Evolutionary conservation across 345 rosid genomes (phyloP), one percentile per base, ranked within the genome.

Genomic region (Linum usitatissimum): DNA sequence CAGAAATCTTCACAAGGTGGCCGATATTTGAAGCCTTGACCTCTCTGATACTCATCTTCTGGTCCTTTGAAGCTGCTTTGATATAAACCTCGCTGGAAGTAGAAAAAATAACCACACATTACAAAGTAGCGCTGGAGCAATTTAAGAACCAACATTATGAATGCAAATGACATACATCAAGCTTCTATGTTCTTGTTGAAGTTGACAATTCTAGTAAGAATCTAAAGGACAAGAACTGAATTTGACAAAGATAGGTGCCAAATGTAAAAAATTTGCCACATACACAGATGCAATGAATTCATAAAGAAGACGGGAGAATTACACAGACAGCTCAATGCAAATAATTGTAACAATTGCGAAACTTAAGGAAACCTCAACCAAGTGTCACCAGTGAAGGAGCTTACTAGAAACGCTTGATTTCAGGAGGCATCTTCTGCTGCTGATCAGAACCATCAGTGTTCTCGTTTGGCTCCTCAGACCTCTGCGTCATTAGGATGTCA

Each of bases 21-120:
- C 97, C 99, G 70, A 93, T 90, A 63, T 82, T 71, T 42, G 97
- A 87, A 67, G 99, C 94, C 77, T 78, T 93, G 72, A 93, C 97
- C 75, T 87, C 97, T 83, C 99, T 90, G 59, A 93, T 84, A 40
- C 90, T 83, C 72, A 75, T 86, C 48, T 94, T 79, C 30, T 80
- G 67, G 69, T 84, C 96, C 76, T 90, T 93, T 7, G 97, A 83
- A 69, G 88, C 68, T 67, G 97, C 95, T 72, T 73, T 84, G 34
- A 93, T 81, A 72, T 87, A 81, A 66, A 93, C 92, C 77, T 93
- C 96, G 71, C 99, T 90, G 84, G 38, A 84, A 36, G 38, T 64
- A 76, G 63, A 61, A 60, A 54, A 61, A 73, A 49, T 4, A 21
- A 57, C 63, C 59, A 76, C 68, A 34, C 38, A 3, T 34, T 34